Percentiles rank a stretch among this genome's conserved stretches.
Evolutionary conservation across 192 early-diverging fungal species (phyloP).

Genomic region (Coemansia sp.): DNA sequence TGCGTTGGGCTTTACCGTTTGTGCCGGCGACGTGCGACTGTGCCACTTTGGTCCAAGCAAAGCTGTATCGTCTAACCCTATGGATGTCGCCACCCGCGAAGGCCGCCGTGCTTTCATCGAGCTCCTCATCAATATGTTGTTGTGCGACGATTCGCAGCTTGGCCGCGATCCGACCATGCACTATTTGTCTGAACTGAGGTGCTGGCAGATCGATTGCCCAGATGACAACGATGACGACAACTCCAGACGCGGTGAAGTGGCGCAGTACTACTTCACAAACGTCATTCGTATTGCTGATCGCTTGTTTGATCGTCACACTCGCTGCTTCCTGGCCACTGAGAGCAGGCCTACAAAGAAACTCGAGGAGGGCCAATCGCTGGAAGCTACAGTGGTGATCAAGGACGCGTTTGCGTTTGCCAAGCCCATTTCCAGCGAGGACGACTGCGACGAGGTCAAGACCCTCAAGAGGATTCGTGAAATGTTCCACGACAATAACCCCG

Average conservation of each 20-base stretch:
- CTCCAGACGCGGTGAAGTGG: too few species aligned
- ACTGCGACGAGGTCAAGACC: constrained; percentile 1
- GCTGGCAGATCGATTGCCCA: background rate
- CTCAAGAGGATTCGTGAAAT: background rate
- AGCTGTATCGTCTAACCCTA: background rate
- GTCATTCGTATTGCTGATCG: background rate
- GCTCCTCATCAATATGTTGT: constrained; percentile 12
- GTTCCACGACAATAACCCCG: background rate
- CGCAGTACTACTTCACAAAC: background rate
- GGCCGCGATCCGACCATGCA: constrained; percentile 3
- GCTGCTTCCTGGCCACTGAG: constrained; percentile 12
- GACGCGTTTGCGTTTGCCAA: too few species aligned
- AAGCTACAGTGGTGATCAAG: too few species aligned
- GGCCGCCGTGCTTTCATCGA: background rate
- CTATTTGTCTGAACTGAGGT: background rate
- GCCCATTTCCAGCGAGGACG: background rate
- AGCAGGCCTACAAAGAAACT: background rate
- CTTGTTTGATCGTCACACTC: constrained; percentile 15
- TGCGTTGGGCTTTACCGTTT: constrained; percentile 14
- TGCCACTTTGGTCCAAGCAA: background rate
- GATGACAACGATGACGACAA: too few species aligned
- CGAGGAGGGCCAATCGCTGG: too few species aligned
- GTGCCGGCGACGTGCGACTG: background rate
- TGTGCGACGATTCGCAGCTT: constrained; percentile 10
- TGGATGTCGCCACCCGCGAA: background rate